Conservation (phyloP, 176 grass and related monocot species). For the Musa itinerans region DNA sequence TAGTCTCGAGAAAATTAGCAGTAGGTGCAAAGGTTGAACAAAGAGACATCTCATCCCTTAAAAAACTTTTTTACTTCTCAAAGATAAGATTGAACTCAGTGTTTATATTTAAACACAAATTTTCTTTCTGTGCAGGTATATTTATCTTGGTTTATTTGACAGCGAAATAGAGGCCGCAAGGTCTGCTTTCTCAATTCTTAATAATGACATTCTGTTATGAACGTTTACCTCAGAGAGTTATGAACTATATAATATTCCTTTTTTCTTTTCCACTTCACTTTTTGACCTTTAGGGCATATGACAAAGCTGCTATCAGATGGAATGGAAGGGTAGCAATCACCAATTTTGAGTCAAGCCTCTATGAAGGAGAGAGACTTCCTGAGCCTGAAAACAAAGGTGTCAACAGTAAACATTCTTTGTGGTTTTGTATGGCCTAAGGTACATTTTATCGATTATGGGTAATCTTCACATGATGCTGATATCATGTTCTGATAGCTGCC, state of each 20-base stretch:
- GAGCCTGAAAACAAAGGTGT: constrained; percentile 64
- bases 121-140: constrained; percentile 56
- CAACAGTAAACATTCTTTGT: not conserved
- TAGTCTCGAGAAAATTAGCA: no score
- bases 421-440: not conserved
- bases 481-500: constrained; percentile 33
- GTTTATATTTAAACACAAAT: not conserved
- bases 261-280: constrained; percentile 1
- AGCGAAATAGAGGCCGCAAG: constrained; percentile 92
- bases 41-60: no score
- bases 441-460: not conserved
- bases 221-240: not conserved
- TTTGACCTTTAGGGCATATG: constrained; percentile 67
- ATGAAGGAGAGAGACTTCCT: constrained; percentile 39
- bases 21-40: not conserved
- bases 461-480: constrained; percentile 5
- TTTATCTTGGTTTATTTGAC: constrained; percentile 97
- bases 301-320: constrained; percentile 84
- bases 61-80: not conserved
- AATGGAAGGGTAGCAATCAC: constrained; percentile 94
- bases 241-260: constrained; percentile 5
- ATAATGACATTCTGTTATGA: not conserved
- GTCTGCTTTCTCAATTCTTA: constrained; percentile 20
- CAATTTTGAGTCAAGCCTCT: constrained; percentile 69
- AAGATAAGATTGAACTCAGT: not conserved